Base-by-base conservation (phyloP, 1,284 basidiomycete genomes). In the Pholiota adiposa region DNA sequence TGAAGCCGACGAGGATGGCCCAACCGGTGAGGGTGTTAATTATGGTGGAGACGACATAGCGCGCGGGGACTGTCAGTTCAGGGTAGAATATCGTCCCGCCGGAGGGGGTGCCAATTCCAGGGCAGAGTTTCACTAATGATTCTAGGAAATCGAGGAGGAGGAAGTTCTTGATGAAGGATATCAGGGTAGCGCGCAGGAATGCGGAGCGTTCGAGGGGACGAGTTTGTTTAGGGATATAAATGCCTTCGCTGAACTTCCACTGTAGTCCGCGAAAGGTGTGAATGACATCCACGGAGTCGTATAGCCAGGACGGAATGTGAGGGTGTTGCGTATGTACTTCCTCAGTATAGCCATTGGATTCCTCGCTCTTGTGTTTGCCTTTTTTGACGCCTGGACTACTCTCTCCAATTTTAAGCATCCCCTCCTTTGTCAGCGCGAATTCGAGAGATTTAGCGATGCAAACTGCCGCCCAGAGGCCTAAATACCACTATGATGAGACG, bases 1-100 rank as follows among this genome's bases (percentile, higher is more conserved):
- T 71, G 62, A 93, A 88, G 14, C 88, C 89, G 3, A 77, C 70
- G n/a, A 90, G 75, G 51, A 92, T 74, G 29, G 80, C 76, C 43
- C 75, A 74, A 19, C 89, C 89, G 0, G 83, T 85, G 27, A 83
- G 65, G 49, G 85, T 68, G 65, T 91, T 85, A 36, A 92, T 80
- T 3, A 71, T 56, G 2, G 86, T 88, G 2, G 86, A 85, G 11
- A 88, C 75, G 3, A 72, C 52, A 63, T 85, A 89, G 41, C 88
- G 83, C 41, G 77, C 72, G 16, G 76, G 57, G n/a, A 77, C 73
- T 5, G 83, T 75, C 27, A 90, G 74, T 36, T 72, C 50, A 3
- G 79, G 71, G 63, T 83, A 81, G 72, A 88, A 92, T 34, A 92
- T 90, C 44, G 81, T 79, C 23, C 87, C 88, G 19, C 89, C 87